Evolutionary conservation across 768 basidiomycete genomes (phyloP), one percentile per base, ranked within the genome.

Genomic region (Clavulina sp.): DNA sequence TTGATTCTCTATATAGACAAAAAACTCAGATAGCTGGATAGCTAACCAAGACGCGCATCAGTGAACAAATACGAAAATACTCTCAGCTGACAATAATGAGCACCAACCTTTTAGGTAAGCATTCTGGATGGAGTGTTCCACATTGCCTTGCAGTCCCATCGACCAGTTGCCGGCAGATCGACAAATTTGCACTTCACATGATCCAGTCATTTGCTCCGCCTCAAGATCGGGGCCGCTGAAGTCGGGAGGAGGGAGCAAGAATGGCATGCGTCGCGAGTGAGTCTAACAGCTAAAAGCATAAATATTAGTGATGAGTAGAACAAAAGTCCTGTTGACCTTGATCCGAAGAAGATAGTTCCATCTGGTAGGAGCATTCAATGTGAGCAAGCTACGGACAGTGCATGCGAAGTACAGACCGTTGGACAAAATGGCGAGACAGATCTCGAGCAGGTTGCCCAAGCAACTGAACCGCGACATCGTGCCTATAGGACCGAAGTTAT

Each of bases 1-100:
- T 62, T 89, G 86, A 58, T 91, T 89, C 63, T 96, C 93, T 56
- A 99, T 95, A 67, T 99, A 99, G 31, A 99, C 85, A 61, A 97
- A 99, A 61, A 95, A 89, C 58, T 96, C 89, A 24, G 89, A 92
- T 60, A 84, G 69, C 60, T 92, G 81, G 50, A 95, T 95, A 6
- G 88, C 88, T 91, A 26, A 16, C 26, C 26, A 9, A 24, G 26
- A 9, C 43, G 26, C 43, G 9, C 43, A 9, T 13, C 16, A 46
- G 24, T 38, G 9, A 38, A 38, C 13, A 9, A 46, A 13, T 46
- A 24, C n/a, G n/a, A n/a, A n/a, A n/a, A n/a, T 44, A 16, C 23
- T 9, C n/a, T n/a, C n/a, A n/a, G n/a, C 34, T 7, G 34, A 19
- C 34, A 7, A 38, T 19, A 7, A 7, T 19, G 5, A 33, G 3